Base-by-base conservation (phyloP, 2,329 filamentous ascomycete species). In the Rosellinia necatrix region DNA sequence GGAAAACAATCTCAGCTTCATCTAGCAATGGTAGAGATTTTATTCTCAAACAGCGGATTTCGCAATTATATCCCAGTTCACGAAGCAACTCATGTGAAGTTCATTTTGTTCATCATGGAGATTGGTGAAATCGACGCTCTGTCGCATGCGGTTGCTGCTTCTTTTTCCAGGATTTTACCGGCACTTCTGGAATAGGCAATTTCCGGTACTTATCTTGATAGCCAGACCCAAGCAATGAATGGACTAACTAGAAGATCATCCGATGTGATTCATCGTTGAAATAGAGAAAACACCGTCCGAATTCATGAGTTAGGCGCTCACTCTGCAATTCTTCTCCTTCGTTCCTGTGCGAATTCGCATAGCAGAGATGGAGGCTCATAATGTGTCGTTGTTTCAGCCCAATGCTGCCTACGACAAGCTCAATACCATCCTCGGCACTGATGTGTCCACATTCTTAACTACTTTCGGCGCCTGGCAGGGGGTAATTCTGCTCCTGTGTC, bases 321-420 rank as follows among this genome's bases (percentile, higher is more conserved):
- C 5, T 37, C 47, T 30, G 6, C 17, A 24, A 49, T 22, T 41
- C 19, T 15, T 32, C 25, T 25, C 22, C 35, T 37, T 22, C 3
- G 4, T 25, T 32, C 21, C 5, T 24, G 29, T 51, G 38, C 40
- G 9, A 21, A 13, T n/a, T 12, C n/a, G 21, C 19, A 35, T 34
- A 44, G 38, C 21, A 34, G 38, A 51, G 49, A 51, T 51, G 49
- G 49, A 51, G 40, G 22, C 21, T 21, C 30, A 24, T 13, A 35
- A 37, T 38, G 19, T 30, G n/a, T 13, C 46, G 6, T 37, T 19
- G 25, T 6, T 44, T 27, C 43, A 47, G 7, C 29, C 27, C 21
- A 51, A 51, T 12, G 30, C 30, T 51, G 37, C 49, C 40, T 51
- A 43, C 17, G 29, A 35, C 29, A 25, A 34, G 38, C 38, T 51